These are phyloP conservation scores for Breviolum minutum DNA, from an alignment of 73 alveolate species.

Conservation along the genomic window DNA sequence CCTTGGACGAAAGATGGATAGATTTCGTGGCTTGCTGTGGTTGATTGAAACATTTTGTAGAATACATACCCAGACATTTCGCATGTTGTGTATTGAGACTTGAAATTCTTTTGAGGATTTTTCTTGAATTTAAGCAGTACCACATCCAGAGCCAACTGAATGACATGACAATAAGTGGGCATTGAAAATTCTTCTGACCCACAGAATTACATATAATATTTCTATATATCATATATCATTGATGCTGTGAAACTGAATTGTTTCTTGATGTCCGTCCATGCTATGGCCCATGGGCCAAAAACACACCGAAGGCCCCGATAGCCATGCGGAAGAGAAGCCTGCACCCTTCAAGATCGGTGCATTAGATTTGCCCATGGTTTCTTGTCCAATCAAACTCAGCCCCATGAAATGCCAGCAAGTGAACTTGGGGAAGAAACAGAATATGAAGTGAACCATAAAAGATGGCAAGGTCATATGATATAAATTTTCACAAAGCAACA, in stretches of 20 bases:
- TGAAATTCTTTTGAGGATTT: no score
- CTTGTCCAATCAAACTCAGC: not conserved
- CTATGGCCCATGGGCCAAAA: not conserved
- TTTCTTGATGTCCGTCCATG: not conserved
- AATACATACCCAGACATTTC: no score
- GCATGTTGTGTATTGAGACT: no score
- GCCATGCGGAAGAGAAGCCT: slow-evolving; percentile 74
- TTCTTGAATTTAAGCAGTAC: no score
- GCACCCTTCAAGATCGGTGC: slow-evolving; percentile 93
- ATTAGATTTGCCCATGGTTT: slow-evolving; percentile 63
- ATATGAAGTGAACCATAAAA: no score
- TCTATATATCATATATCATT: not conserved
- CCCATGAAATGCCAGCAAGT: not conserved
- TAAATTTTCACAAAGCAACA: no score
- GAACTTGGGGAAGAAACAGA: not conserved
- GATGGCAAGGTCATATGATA: no score
- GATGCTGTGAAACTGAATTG: no score
- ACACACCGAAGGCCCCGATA: slow-evolving; percentile 65
- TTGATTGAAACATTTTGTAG: no score
- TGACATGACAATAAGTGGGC: no score
- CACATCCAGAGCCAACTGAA: no score
- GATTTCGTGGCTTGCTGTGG: not conserved
- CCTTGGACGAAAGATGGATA: not conserved
- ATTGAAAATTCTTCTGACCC: not conserved
- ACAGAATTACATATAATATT: not conserved